These are phyloP conservation scores for Colletotrichum higginsianum DNA, from an alignment of 2,329 filamentous ascomycete genomes.

Conservation along the genomic window DNA sequence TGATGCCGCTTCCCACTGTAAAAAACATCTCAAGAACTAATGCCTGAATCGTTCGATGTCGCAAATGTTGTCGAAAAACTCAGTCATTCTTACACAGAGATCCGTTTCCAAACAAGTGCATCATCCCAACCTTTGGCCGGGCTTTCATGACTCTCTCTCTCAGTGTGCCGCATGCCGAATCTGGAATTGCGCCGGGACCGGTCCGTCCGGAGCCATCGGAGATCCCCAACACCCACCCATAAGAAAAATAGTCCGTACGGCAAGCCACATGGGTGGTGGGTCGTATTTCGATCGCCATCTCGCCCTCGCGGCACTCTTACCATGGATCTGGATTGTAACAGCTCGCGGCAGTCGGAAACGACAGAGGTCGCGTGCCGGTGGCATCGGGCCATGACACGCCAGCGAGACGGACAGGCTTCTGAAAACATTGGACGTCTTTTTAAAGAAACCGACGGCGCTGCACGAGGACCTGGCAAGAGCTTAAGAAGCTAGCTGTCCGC, in stretches of 20 bases:
- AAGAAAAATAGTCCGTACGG: background rate
- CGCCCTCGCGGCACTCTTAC: too few relatives aligned
- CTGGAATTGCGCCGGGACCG: background rate
- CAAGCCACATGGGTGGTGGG: background rate
- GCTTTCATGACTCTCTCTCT: background rate
- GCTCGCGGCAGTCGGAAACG: background rate
- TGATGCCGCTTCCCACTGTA: too few relatives aligned
- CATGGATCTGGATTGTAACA: background rate
- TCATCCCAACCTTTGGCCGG: background rate
- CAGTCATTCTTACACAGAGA: background rate
- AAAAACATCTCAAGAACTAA: too few relatives aligned
- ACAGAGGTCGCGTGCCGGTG: background rate
- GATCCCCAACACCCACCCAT: conserved; percentile 26
- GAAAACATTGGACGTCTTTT: background rate
- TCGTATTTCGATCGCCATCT: too few relatives aligned
- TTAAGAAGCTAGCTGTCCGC: conserved; percentile 7
- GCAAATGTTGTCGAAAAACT: too few relatives aligned
- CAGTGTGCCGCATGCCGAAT: background rate
- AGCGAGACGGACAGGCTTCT: background rate
- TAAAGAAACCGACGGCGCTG: background rate
- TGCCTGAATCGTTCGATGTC: too few relatives aligned
- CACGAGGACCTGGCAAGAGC: background rate
- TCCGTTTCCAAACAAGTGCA: background rate
- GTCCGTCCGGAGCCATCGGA: conserved; percentile 18
- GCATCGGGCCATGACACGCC: background rate